Evolutionary conservation across 257 asterid species (phyloP), one percentile per base, ranked within the genome.

Genomic region (Verbascum thapsus): DNA sequence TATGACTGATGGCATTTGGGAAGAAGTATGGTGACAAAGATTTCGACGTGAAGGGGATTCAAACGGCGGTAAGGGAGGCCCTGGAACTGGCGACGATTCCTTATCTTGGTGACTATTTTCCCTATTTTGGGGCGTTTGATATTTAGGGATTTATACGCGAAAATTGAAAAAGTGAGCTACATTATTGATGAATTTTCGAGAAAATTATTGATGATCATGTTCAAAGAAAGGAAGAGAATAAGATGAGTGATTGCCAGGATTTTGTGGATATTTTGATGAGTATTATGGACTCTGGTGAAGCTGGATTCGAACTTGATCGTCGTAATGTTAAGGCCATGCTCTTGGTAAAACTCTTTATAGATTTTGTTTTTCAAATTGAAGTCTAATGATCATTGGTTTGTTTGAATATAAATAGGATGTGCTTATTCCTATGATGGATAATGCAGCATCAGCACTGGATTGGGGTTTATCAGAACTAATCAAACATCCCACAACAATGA

Each of bases 271-370:
- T 62, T 0, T 53, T 79, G 74, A 55, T 77, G 76, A 48, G 11
- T 0, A 52, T 71, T 12, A 26, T 76, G 77, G 72, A 77, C 18
- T 72, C 78, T 15, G 81, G 81, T n/a, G 70, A 66, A 0, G 75
- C 87, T 11, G 70, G 47, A 1, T 74, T 78, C 13, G 66, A 81
- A 15, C 72, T 78, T 30, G 79, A 72, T 13, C 77, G 73, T 17
- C 75, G 79, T 4, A 78, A 81, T 50, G 63, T 81, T 23, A 81
- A 81, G 53, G 79, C 83, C 7, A 64, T 81, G 13, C 67, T 81
- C 12, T 38, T 81, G 81, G 87, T 81, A 74, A 58, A n/a, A n/a
- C n/a, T n/a, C n/a, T n/a, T n/a, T n/a, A 37, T 5, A 45, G 0
- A 5, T 26, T 23, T 13, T n/a, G 6, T 41, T 20, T 10, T 18